A percentile compares a stretch with the other conserved stretches of the same genome.
Evolutionary conservation across 768 basidiomycete genomes (phyloP).

Genomic region (Zangia roseola): DNA sequence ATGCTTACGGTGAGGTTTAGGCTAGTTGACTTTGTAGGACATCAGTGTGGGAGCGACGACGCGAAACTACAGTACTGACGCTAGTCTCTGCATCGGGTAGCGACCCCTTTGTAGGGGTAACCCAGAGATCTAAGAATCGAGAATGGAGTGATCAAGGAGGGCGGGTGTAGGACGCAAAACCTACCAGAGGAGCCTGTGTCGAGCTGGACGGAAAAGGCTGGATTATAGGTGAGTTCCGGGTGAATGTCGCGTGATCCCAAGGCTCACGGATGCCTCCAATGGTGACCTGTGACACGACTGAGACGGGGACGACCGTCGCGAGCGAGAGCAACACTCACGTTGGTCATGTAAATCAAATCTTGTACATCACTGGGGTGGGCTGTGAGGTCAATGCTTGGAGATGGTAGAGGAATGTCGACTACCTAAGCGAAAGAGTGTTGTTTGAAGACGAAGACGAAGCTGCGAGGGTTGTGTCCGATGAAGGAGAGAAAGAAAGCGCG

Average conservation of each 20-base stretch:
- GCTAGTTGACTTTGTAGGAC: slow-evolving; percentile 36
- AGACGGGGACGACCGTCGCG: neutral
- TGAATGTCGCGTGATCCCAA: neutral
- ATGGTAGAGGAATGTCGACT: neutral
- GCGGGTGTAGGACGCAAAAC: neutral
- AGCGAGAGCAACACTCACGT: slow-evolving; percentile 46
- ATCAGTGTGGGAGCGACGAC: slow-evolving; percentile 3
- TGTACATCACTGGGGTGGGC: slow-evolving; percentile 54
- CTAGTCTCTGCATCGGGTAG: slow-evolving; percentile 49
- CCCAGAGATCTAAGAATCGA: slow-evolving; percentile 63
- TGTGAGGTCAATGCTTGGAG: slow-evolving; percentile 15
- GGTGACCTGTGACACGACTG: slow-evolving; percentile 49
- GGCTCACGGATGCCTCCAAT: slow-evolving; percentile 58
- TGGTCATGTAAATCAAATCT: slow-evolving; percentile 77
- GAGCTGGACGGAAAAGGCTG: slow-evolving; percentile 73
- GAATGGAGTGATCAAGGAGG: neutral
- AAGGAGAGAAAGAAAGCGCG: slow-evolving; percentile 21
- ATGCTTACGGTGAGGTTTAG: slow-evolving; percentile 61
- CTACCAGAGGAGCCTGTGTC: slow-evolving; percentile 69
- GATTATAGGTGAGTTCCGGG: neutral
- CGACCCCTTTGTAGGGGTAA: slow-evolving; percentile 46
- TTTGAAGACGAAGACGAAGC: slow-evolving; percentile 1
- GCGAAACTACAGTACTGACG: slow-evolving; percentile 35
- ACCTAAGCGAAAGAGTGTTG: slow-evolving; percentile 25
- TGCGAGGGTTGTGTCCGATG: slow-evolving; percentile 6